Base-by-base conservation (phyloP, 2,329 filamentous ascomycete genomes). In the Canariomyces notabilis region DNA sequence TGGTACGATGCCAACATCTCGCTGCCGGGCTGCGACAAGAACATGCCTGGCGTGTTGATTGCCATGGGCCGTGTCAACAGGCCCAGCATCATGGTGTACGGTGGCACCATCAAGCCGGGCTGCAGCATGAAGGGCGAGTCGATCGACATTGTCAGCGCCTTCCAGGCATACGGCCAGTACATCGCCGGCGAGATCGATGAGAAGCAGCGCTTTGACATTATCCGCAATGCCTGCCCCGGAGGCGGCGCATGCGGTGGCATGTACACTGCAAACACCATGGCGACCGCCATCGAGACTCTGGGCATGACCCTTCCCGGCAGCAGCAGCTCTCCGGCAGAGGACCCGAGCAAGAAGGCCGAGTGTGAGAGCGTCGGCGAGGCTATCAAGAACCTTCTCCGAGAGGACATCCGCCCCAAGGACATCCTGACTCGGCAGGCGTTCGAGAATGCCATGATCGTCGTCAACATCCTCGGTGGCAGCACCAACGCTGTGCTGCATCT, bases 1-100 rank as follows among this genome's bases (percentile, higher is more conserved):
- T 97, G 90, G 89, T 97, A 98, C 65, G 93, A 98, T 67, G 91
- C 83, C 58, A 97, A 97, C 69, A 86, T 98, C 64, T 95, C 89
- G 43, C 86, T 98, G 60, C 93, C 93, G 12, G 93, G 93, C 39
- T 98, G 93, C 70, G 93, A 98, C 78, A 98, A 98, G 82, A 98
- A 98, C 73, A 97, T 98, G 93, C 89, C 89, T 1, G 87, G 87
- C 67, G 87, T 93, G 11, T 72, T 89, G 59, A 93, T 93, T 61
- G 93, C 90, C 46, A 96, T 96, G 87, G 91, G 89, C 31, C 81
- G 93, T 58, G 82, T 96, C 56, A 97, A 98, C 74, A 77, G 93
- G 37, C 93, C 93, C 22, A 89, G 87, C 59, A 76, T 98, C 64
- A 98, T 98, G 93, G 87, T 98, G 22, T 98, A 98, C 63, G 93